Conservation (phyloP, 805 yeast genomes). For the Zygosaccharomyces kombuchaensis region DNA sequence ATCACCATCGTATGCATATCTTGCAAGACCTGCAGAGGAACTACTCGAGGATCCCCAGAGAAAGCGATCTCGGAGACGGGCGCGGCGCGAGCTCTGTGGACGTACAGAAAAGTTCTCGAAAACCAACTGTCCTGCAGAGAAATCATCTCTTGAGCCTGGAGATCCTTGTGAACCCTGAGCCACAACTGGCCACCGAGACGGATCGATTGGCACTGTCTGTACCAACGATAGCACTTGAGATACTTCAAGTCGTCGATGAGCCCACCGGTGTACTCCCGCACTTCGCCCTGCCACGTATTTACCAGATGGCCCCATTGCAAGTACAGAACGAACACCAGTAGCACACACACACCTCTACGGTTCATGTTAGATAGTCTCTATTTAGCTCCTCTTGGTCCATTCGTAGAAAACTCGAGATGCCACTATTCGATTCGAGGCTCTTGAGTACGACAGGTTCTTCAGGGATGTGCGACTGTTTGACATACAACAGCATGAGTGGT, state of each 20-base stretch:
- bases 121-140: constrained; percentile 13
- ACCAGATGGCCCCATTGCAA: not conserved
- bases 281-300: not conserved
- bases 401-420: constrained; percentile 20
- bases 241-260: constrained; percentile 30
- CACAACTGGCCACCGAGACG: constrained; percentile 24
- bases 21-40: constrained; percentile 36
- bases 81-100: constrained; percentile 17
- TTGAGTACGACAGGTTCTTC: constrained; percentile 14
- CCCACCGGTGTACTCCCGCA: constrained; percentile 30
- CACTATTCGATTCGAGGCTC: constrained; percentile 21
- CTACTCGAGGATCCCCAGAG: constrained; percentile 34
- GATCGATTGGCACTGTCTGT: constrained; percentile 19
- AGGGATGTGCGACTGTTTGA: constrained; percentile 20
- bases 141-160: constrained; percentile 22
- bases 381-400: constrained; percentile 21
- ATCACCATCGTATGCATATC: constrained; percentile 31
- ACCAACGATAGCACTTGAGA: constrained; percentile 33
- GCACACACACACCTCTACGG: not conserved
- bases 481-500: constrained; percentile 32
- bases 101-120: constrained; percentile 30
- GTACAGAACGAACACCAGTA: not conserved
- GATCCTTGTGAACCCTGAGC: constrained; percentile 24
- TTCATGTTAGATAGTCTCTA: constrained; percentile 1
- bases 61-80: constrained; percentile 47